A percentile compares a stretch with the other conserved stretches of the same genome.
phyloP scores from a whole-genome alignment of 371 early-diverging fungal genomes.

The Syncephalastrum contaminatum region DNA sequence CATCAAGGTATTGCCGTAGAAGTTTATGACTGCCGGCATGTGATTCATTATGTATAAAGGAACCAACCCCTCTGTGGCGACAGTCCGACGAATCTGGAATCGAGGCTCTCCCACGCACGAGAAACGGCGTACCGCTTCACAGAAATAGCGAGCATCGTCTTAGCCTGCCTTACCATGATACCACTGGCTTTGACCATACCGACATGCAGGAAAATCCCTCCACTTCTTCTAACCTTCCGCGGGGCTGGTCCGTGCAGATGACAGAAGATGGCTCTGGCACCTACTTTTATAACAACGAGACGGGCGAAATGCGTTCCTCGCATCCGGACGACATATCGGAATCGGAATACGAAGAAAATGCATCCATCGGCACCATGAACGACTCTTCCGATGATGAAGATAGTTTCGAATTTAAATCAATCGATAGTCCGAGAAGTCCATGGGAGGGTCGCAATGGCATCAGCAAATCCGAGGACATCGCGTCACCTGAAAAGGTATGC shows the following conservation, averaged over 20 bases:
- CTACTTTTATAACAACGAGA: slow-evolving; percentile 46
- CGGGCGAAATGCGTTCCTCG: slow-evolving; percentile 48
- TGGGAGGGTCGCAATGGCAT: slow-evolving; percentile 12
- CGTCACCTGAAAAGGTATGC: slow-evolving; percentile 20
- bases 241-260: slow-evolving; percentile 42
- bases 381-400: slow-evolving; percentile 17
- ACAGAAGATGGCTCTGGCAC: slow-evolving; percentile 46
- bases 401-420: slow-evolving; percentile 15
- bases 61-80: too few relatives aligned
- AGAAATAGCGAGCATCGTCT: slow-evolving; percentile 25
- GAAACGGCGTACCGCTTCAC: slow-evolving; percentile 21
- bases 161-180: slow-evolving; percentile 19
- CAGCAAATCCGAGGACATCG: slow-evolving; percentile 6
- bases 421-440: slow-evolving; percentile 12
- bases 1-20: not conserved
- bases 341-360: slow-evolving; percentile 17
- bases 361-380: slow-evolving; percentile 13
- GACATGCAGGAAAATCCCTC: too few relatives aligned
- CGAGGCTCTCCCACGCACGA: slow-evolving; percentile 5
- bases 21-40: not conserved
- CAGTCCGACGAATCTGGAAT: slow-evolving; percentile 14
- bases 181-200: not conserved
- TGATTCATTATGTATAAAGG: slow-evolving; percentile 2
- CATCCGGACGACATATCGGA: slow-evolving; percentile 33
- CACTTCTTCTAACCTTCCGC: slow-evolving; percentile 23